Conservation (phyloP, 1,284 basidiomycete genomes). For the Coniophora puteana region DNA sequence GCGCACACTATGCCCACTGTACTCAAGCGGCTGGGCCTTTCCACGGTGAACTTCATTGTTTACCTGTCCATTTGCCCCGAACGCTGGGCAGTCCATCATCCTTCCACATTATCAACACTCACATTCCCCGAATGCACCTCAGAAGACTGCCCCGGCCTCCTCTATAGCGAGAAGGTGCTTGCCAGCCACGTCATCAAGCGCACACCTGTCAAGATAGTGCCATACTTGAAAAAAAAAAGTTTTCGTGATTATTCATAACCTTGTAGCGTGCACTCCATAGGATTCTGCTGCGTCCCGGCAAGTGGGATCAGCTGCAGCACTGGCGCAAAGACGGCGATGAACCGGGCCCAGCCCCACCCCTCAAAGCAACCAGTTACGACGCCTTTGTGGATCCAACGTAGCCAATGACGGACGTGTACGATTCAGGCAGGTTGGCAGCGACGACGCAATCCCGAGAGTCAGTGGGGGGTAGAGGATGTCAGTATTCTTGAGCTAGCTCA, state of each 20-base stretch:
- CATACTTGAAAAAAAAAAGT: too few species aligned
- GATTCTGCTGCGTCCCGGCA: neutral
- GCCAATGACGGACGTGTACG: neutral
- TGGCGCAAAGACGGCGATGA: conserved; percentile 2
- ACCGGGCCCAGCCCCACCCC: conserved; percentile 1
- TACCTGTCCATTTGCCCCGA: neutral
- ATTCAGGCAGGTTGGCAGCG: conserved; percentile 2
- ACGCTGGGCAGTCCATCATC: conserved; percentile 3
- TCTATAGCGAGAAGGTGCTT: too few species aligned
- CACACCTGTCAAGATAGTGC: too few species aligned
- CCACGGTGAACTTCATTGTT: neutral
- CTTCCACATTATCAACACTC: too few species aligned
- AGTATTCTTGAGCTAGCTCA: neutral
- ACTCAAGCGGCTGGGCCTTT: neutral
- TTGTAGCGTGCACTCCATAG: neutral
- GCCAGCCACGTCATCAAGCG: too few species aligned
- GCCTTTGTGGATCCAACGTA: neutral
- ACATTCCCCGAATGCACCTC: too few species aligned
- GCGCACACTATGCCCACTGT: conserved; percentile 1
- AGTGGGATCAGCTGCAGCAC: neutral
- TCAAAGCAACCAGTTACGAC: too few species aligned
- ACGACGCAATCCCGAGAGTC: neutral
- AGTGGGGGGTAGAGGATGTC: neutral
- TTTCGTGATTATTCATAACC: too few species aligned
- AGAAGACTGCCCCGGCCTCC: too few species aligned